Evolutionary conservation across 495 filamentous ascomycete genomes (phyloP).

Genomic region (Daldinia grandis): DNA sequence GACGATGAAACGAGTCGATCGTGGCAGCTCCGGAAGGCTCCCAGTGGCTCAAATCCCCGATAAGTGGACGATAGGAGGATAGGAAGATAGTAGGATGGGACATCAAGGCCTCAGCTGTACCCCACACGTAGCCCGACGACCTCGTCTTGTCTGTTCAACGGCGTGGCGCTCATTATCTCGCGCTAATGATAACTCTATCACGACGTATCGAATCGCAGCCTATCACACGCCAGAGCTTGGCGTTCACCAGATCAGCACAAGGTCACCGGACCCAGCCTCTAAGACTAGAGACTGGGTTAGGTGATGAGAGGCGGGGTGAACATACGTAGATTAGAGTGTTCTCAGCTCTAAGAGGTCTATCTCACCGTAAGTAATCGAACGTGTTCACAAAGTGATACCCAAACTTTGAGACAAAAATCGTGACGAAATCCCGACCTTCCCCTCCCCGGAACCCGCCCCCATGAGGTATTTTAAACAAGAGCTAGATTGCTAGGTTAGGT

Average conservation of each 20-base stretch:
- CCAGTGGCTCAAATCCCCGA: slow-evolving; percentile 2
- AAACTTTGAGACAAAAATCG: slow-evolving; percentile 17
- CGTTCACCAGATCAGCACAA: slow-evolving; percentile 20
- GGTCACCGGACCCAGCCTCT: slow-evolving; percentile 30
- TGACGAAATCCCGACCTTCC: slow-evolving; percentile 25
- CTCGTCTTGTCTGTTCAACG: slow-evolving; percentile 23
- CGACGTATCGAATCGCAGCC: slow-evolving; percentile 14
- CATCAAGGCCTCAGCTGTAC: no score
- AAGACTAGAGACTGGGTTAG: slow-evolving; percentile 1
- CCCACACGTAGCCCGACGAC: slow-evolving; percentile 26
- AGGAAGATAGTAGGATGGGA: no score
- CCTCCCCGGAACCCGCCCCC: no score
- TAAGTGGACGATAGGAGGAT: neutral
- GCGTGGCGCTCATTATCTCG: slow-evolving; percentile 37
- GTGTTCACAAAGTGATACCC: slow-evolving; percentile 18
- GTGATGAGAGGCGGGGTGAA: slow-evolving; percentile 20
- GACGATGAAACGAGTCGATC: slow-evolving; percentile 19
- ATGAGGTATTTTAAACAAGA: slow-evolving; percentile 22
- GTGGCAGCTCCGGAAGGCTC: slow-evolving; percentile 26
- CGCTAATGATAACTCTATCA: slow-evolving; percentile 31
- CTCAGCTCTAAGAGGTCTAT: slow-evolving; percentile 1
- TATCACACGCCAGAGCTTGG: slow-evolving; percentile 27
- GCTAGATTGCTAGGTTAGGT: neutral
- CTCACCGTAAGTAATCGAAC: neutral
- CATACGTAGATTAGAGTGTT: neutral